Evolutionary conservation across 2,329 filamentous ascomycete species (phyloP).

Genomic region (Trichoderma sp.): DNA sequence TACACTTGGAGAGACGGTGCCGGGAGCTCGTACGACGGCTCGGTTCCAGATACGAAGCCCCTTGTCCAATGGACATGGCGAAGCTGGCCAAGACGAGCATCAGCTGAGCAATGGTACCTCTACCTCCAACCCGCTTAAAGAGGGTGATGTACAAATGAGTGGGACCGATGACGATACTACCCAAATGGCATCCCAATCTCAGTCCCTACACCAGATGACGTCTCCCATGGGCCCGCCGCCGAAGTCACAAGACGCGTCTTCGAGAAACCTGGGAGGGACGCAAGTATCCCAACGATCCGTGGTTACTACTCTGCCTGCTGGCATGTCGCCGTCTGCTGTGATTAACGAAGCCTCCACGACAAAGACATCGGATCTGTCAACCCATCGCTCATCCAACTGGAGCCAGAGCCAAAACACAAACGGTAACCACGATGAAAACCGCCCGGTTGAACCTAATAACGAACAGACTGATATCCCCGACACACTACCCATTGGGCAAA

Average conservation of each 20-base stretch:
- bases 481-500: slow-evolving; percentile 52
- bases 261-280: slow-evolving; percentile 47
- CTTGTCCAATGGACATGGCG: slow-evolving; percentile 60
- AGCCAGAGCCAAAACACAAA: slow-evolving; percentile 72
- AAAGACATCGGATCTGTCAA: slow-evolving; percentile 77
- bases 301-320: slow-evolving; percentile 58
- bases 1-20: slow-evolving; percentile 65
- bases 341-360: slow-evolving; percentile 90
- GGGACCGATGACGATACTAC: slow-evolving; percentile 52
- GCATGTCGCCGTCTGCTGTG: slow-evolving; percentile 59
- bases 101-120: slow-evolving; percentile 59
- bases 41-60: slow-evolving; percentile 59
- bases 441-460: slow-evolving; percentile 34
- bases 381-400: slow-evolving; percentile 62
- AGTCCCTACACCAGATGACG: slow-evolving; percentile 27
- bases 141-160: slow-evolving; percentile 63
- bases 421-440: slow-evolving; percentile 56
- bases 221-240: slow-evolving; percentile 53
- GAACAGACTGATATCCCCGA: slow-evolving; percentile 52
- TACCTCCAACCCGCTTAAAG: slow-evolving; percentile 50
- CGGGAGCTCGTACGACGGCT: slow-evolving; percentile 54
- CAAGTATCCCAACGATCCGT: slow-evolving; percentile 67
- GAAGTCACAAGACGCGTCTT: slow-evolving; percentile 41
- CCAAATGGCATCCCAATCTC: slow-evolving; percentile 39
- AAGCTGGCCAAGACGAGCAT: slow-evolving; percentile 39